Conservation (phyloP, 2,329 filamentous ascomycete species). For the Hymenoscyphus scutula region DNA sequence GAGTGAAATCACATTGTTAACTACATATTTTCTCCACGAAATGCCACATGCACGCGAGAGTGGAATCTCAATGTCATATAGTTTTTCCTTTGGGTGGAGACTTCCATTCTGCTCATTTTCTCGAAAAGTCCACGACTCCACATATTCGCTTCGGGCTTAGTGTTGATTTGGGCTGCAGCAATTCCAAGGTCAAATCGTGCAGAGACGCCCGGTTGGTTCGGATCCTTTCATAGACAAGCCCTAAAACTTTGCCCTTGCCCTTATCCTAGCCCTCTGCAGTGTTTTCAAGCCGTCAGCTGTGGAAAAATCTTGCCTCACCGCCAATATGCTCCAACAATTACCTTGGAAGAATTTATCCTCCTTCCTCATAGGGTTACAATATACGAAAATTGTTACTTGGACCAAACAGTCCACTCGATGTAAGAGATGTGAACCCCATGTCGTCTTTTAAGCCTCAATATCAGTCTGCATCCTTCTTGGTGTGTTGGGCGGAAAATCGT, state of each 20-base stretch:
- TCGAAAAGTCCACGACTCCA: conserved; percentile 7
- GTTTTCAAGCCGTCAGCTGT: conserved; percentile 2
- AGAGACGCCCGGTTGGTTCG: not conserved
- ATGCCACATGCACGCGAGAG: not conserved
- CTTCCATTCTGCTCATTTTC: not conserved
- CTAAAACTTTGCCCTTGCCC: conserved; percentile 6
- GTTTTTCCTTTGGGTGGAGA: not conserved
- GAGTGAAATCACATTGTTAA: not conserved
- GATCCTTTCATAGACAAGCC: conserved; percentile 2
- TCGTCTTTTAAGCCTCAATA: not conserved
- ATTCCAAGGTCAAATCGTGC: not conserved
- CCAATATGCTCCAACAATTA: not conserved
- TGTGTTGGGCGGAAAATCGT: not conserved
- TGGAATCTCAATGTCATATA: not conserved
- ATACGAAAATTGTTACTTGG: not conserved
- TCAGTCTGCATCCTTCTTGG: not conserved
- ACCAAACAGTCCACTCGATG: not conserved
- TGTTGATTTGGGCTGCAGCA: not conserved
- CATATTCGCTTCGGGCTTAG: not conserved
- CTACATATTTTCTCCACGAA: not conserved
- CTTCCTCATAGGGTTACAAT: not conserved
- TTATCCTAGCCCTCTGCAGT: not conserved
- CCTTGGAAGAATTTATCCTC: not conserved
- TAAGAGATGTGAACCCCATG: not conserved
- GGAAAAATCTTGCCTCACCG: not conserved